Evolutionary conservation across 805 yeast genomes (phyloP).

Genomic region (Candida railenensis): DNA sequence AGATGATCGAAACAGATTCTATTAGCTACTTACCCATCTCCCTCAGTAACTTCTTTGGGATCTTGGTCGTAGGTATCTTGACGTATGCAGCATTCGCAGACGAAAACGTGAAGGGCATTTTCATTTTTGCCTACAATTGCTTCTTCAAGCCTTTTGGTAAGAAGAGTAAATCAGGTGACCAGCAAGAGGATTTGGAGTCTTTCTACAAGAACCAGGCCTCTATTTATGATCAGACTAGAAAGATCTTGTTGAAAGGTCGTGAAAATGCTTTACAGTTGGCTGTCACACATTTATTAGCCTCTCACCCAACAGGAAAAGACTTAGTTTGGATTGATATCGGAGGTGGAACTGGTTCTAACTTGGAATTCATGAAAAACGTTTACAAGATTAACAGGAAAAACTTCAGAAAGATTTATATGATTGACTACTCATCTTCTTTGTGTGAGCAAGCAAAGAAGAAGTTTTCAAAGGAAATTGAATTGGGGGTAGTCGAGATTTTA

Average conservation of each 20-base stretch:
- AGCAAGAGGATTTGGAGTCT: constrained; percentile 62
- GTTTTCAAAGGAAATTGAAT: constrained; percentile 41
- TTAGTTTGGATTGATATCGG: constrained; percentile 80
- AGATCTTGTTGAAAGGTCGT: constrained; percentile 66
- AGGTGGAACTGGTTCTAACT: constrained; percentile 84
- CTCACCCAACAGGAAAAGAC: constrained; percentile 29
- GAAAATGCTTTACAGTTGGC: constrained; percentile 61
- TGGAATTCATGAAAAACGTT: constrained; percentile 68
- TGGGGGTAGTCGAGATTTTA: constrained; percentile 65
- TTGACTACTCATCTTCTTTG: constrained; percentile 75
- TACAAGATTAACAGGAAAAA: constrained; percentile 41
- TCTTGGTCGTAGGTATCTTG: constrained; percentile 1
- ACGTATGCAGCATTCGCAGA: constrained; percentile 4
- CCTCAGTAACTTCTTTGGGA: background rate
- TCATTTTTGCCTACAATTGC: constrained; percentile 5
- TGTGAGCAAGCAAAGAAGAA: constrained; percentile 69
- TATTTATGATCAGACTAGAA: constrained; percentile 72
- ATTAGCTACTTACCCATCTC: constrained; percentile 1
- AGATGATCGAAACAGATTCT: constrained; percentile 4
- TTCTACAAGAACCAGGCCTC: constrained; percentile 78
- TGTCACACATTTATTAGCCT: constrained; percentile 47
- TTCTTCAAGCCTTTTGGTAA: constrained; percentile 6
- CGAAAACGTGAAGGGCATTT: constrained; percentile 4
- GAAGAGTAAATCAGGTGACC: constrained; percentile 27
- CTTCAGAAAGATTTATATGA: constrained; percentile 67